Percentiles rank a stretch among this genome's conserved stretches.
Conservation (phyloP, 2,329 filamentous ascomycete species). For the Claviceps sp. region DNA sequence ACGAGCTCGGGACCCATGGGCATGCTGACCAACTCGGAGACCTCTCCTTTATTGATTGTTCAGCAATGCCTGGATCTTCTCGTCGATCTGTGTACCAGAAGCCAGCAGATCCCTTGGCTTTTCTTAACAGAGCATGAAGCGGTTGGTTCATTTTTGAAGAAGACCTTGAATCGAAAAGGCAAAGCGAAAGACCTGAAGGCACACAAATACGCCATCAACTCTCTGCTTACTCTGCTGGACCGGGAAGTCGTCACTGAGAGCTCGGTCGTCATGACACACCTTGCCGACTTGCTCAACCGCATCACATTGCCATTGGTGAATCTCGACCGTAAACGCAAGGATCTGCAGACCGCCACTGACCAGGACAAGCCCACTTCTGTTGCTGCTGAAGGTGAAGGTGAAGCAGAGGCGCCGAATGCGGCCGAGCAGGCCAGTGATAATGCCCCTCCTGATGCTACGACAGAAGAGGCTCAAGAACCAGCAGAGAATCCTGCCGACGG, state of each 20-base stretch:
- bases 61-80: conserved; percentile 87
- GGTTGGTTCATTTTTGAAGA: conserved; percentile 61
- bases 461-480: conserved; percentile 14
- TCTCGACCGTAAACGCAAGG: conserved; percentile 48
- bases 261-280: conserved; percentile 87
- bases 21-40: conserved; percentile 58
- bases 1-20: conserved; percentile 39
- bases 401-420: conserved; percentile 18
- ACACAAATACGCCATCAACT: conserved; percentile 83
- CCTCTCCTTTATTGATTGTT: conserved; percentile 87
- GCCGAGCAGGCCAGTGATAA: conserved; percentile 9
- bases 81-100: conserved; percentile 70
- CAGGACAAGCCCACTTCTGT: conserved; percentile 13
- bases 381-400: conserved; percentile 13
- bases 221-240: conserved; percentile 74
- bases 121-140: conserved; percentile 89
- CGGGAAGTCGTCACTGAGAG: conserved; percentile 95
- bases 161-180: conserved; percentile 65
- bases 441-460: conserved; percentile 8
- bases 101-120: conserved; percentile 75
- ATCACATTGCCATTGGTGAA: conserved; percentile 78
- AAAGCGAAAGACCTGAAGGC: conserved; percentile 77
- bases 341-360: conserved; percentile 23
- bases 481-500: conserved; percentile 14
- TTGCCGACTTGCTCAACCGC: conserved; percentile 74